Evolutionary conservation across 2,329 filamentous ascomycete species (phyloP), one percentile per base, ranked within the genome.

Genomic region (Cladosporium phlei): DNA sequence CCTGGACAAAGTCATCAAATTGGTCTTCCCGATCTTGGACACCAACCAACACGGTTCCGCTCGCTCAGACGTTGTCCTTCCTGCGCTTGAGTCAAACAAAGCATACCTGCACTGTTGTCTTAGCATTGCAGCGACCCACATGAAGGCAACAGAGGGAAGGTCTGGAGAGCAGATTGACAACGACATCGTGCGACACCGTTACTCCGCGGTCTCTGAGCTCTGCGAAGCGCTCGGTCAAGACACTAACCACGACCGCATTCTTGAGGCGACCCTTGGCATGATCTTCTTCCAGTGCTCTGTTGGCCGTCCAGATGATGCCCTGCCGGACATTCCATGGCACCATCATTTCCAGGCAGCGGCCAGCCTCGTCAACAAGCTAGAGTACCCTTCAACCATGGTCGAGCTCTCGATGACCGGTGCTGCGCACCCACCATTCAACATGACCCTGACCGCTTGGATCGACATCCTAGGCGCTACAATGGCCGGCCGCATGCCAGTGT

Each of bases 211-310:
- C 57, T 84, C 85, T 7, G 82, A 88, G 56, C 78, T 97, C 3
- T 95, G 89, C 65, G 82, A 89, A 52, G 83, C 88, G 1, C 77
- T 97, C 47, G 82, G 83, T 61, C 76, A 77, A 49, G 89, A 96
- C 62, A 83, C 84, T 61, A 77, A 95, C 62, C 89, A 95, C 65
- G 78, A 85, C 50, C 81, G 93, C 66, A 94, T 95, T 58, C 80
- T 97, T 10, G 91, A 97, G 68, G 89, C 91, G 1, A 89, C 90
- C 0, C 77, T 97, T 4, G 89, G 87, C 42, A 89, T 97, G 80
- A 95, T 96, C 65, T 93, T 95, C 72, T 94, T 96, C 73, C 88
- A 95, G 64, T 93, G 86, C 70, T 85, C 88, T 20, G 91, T 97
- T 54, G 91, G 91, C 45, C 81, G 87, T 59, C 82, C 85, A 27